phyloP scores from a whole-genome alignment of 2,329 filamentous ascomycete genomes.

The Ophiosphaerella korrae region DNA sequence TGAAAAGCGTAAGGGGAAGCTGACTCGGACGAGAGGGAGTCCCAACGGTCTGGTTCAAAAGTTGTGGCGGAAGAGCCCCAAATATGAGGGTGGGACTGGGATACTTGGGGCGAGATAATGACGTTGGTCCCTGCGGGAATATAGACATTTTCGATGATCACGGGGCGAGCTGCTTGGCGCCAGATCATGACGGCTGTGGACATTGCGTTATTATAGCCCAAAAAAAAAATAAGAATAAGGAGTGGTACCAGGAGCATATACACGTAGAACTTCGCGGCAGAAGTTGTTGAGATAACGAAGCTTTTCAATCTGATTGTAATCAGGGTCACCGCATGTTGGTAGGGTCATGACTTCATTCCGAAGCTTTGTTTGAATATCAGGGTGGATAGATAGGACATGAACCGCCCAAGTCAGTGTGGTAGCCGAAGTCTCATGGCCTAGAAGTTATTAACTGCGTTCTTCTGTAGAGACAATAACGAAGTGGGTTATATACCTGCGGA shows the following conservation, averaged over 20 bases:
- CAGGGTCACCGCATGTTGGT: not conserved
- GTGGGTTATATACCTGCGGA: conserved; percentile 12
- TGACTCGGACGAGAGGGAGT: conserved; percentile 6
- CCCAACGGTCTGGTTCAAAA: conserved; percentile 16
- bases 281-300: conserved; percentile 16
- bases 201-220: not conserved
- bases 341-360: conserved; percentile 6
- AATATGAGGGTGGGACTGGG: conserved; percentile 10
- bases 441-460: conserved; percentile 2
- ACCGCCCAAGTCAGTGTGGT: conserved; percentile 14
- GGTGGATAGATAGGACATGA: conserved; percentile 11
- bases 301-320: conserved; percentile 7
- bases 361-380: conserved; percentile 8
- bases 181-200: not conserved
- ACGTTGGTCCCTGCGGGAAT: conserved; percentile 13
- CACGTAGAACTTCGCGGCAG: conserved; percentile 12
- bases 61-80: conserved; percentile 5
- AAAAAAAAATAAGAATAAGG: too few species aligned
- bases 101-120: conserved; percentile 8
- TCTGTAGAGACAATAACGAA: not conserved
- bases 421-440: conserved; percentile 18
- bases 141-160: conserved; percentile 7
- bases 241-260: conserved; percentile 16
- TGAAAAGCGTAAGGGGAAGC: conserved; percentile 22
- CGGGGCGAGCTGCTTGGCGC: not conserved